A percentile compares a stretch with the other conserved stretches of the same genome.
Evolutionary conservation across 371 early-diverging fungal genomes (phyloP).

Genomic region (Mucor saturninus): DNA sequence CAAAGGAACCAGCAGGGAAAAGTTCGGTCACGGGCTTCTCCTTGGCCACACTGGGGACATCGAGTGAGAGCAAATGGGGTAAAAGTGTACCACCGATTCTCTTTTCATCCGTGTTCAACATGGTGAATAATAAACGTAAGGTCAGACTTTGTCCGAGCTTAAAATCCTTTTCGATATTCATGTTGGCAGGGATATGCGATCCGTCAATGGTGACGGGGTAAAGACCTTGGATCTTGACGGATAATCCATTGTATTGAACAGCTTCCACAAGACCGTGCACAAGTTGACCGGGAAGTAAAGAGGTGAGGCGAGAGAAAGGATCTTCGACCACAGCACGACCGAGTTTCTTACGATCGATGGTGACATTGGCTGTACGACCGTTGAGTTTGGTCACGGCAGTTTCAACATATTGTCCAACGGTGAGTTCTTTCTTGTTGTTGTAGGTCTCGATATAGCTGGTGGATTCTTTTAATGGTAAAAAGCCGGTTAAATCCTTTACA

Average conservation of each 20-base stretch:
- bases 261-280: constrained; percentile 60
- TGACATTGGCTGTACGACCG: constrained; percentile 63
- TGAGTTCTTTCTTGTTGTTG: constrained; percentile 57
- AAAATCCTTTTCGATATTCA: constrained; percentile 54
- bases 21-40: constrained; percentile 31
- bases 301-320: constrained; percentile 58
- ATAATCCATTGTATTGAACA: constrained; percentile 63
- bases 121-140: constrained; percentile 69
- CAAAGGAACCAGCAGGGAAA: constrained; percentile 63
- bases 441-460: constrained; percentile 57
- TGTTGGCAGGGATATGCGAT: constrained; percentile 54
- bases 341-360: constrained; percentile 60
- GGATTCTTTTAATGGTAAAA: constrained; percentile 68
- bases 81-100: constrained; percentile 64
- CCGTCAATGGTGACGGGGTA: constrained; percentile 64
- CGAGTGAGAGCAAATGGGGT: constrained; percentile 55
- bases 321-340: constrained; percentile 54
- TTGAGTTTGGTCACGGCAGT: constrained; percentile 60
- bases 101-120: constrained; percentile 60
- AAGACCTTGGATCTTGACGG: constrained; percentile 70
- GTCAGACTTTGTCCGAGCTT: constrained; percentile 59
- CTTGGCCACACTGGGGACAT: constrained; percentile 17
- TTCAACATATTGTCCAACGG: constrained; percentile 69
- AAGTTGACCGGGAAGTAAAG: constrained; percentile 70
- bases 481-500: constrained; percentile 66